A percentile compares a stretch with the other conserved stretches of the same genome.
phyloP scores from a whole-genome alignment of 768 basidiomycete species.

The Gymnopilus junonius region DNA sequence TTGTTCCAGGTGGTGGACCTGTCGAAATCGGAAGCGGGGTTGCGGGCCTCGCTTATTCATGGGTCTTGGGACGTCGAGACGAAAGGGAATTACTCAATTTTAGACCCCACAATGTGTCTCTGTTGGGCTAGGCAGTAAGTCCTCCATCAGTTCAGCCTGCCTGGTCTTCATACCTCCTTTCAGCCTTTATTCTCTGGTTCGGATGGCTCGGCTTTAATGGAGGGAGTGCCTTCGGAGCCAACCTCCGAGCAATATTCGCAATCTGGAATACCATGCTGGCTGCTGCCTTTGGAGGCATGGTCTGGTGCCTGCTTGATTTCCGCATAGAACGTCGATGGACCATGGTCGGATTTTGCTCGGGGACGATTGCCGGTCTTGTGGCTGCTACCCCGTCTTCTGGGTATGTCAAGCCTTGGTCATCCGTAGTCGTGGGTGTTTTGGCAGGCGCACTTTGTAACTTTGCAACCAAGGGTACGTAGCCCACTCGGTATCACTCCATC shows the following conservation, averaged over 20 bases:
- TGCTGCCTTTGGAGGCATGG: constrained; percentile 79
- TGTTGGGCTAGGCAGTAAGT: constrained; percentile 75
- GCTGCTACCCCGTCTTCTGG: constrained; percentile 90
- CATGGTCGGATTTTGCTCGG: constrained; percentile 94
- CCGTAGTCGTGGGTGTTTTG: constrained; percentile 76
- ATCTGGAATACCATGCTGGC: constrained; percentile 90
- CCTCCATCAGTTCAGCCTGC: background rate
- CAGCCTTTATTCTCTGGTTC: constrained; percentile 82
- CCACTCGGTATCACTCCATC: background rate
- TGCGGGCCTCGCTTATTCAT: constrained; percentile 82
- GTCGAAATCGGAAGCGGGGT: constrained; percentile 89
- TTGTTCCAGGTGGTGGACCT: constrained; percentile 70
- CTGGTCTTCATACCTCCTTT: background rate
- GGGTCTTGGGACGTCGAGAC: constrained; percentile 83
- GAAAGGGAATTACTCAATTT: constrained; percentile 77
- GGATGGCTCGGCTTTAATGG: constrained; percentile 93
- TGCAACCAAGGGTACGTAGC: constrained; percentile 72
- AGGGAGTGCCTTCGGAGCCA: constrained; percentile 86
- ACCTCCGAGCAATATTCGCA: constrained; percentile 83
- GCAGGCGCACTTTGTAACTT: constrained; percentile 80
- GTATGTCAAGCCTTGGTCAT: constrained; percentile 76
- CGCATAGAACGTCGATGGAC: constrained; percentile 81
- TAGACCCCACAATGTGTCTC: constrained; percentile 85
- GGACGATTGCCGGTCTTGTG: constrained; percentile 87
- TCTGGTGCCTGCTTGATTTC: constrained; percentile 84